Percentiles rank a stretch among this genome's conserved stretches.
Evolutionary conservation across 306 rosid species (phyloP).

Genomic region (Gleditsia sinensis): DNA sequence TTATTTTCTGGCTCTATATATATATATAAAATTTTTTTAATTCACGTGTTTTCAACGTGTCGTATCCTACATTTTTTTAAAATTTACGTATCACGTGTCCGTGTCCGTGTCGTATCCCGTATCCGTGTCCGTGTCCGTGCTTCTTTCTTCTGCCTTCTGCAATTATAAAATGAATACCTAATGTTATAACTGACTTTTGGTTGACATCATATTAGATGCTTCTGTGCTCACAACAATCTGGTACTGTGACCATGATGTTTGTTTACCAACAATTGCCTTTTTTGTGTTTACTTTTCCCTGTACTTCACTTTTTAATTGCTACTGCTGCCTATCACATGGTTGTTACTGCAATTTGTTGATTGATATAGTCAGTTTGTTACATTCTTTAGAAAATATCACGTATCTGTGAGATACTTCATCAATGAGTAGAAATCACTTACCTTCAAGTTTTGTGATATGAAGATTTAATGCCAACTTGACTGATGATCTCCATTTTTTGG

Average conservation of each 20-base stretch:
- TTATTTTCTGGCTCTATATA: no score
- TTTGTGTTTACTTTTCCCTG: no score
- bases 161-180: neutral
- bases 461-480: neutral
- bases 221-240: neutral
- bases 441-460: neutral
- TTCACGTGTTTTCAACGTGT: no score
- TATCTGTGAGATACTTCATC: neutral
- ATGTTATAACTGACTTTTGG: neutral
- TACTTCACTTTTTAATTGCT: neutral
- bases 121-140: no score
- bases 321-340: neutral
- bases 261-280: neutral
- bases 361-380: neutral
- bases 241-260: neutral
- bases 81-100: no score
- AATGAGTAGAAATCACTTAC: neutral
- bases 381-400: neutral
- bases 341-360: neutral
- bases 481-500: neutral
- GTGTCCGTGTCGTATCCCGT: no score
- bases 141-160: conserved; percentile 12
- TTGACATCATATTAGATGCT: neutral
- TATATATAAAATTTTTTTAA: no score
- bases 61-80: no score